These are phyloP conservation scores for Pholiota adiposa DNA, from an alignment of 1,284 basidiomycete genomes.

Conservation along the genomic window DNA sequence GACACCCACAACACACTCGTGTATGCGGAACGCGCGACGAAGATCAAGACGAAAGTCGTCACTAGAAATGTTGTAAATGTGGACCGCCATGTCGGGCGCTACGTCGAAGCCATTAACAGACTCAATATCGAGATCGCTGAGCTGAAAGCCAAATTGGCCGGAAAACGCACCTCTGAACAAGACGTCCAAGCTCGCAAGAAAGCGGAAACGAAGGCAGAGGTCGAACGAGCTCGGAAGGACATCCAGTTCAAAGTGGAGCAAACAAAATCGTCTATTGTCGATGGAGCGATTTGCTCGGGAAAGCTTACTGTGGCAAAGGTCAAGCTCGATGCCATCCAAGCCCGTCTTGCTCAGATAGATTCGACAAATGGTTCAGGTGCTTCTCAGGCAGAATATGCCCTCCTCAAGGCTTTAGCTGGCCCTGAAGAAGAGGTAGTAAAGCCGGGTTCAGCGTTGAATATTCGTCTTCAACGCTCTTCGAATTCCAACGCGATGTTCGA, in stretches of 20 bases:
- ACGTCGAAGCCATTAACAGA: slow-evolving; percentile 91
- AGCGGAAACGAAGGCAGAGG: slow-evolving; percentile 68
- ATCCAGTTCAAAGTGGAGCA: slow-evolving; percentile 72
- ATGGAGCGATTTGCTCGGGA: slow-evolving; percentile 80
- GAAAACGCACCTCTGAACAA: slow-evolving; percentile 63
- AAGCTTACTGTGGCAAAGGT: slow-evolving; percentile 78
- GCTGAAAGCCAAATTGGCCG: slow-evolving; percentile 84
- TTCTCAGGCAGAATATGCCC: slow-evolving; percentile 72
- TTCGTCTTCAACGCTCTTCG: slow-evolving; percentile 67
- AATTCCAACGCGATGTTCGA: slow-evolving; percentile 85
- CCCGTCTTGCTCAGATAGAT: slow-evolving; percentile 71
- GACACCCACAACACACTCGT: slow-evolving; percentile 97
- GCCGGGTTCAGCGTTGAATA: slow-evolving; percentile 62
- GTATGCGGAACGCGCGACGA: slow-evolving; percentile 95
- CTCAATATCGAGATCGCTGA: slow-evolving; percentile 85
- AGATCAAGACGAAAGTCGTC: slow-evolving; percentile 94
- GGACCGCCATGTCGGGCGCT: slow-evolving; percentile 90
- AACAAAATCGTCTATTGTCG: slow-evolving; percentile 68
- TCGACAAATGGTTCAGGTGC: slow-evolving; percentile 43
- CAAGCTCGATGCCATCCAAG: slow-evolving; percentile 67
- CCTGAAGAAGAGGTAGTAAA: slow-evolving; percentile 74
- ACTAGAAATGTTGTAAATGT: slow-evolving; percentile 94
- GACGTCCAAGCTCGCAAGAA: slow-evolving; percentile 68
- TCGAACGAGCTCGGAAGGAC: slow-evolving; percentile 72
- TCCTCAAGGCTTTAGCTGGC: slow-evolving; percentile 70